A percentile compares a stretch with the other conserved stretches of the same genome.
These are phyloP conservation scores for Neocatenulostroma microsporum DNA, from an alignment of 2,329 filamentous ascomycete genomes.

Conservation along the genomic window DNA sequence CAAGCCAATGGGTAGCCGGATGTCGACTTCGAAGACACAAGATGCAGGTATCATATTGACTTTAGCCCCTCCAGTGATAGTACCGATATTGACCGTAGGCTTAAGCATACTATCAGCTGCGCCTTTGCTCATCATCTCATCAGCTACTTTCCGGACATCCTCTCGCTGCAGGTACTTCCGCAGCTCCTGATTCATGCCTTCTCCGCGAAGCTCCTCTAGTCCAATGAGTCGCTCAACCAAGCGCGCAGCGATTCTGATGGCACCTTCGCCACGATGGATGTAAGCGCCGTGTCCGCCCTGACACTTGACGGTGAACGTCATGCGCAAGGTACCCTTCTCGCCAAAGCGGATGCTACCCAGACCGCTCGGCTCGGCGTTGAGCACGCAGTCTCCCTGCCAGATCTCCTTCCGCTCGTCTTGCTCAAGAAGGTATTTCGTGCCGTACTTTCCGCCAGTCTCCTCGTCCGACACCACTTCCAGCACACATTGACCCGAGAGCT, in stretches of 20 bases:
- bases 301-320: conserved; percentile 30
- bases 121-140: conserved; percentile 33
- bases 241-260: conserved; percentile 29
- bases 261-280: conserved; percentile 33
- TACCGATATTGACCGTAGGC: conserved; percentile 36
- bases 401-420: conserved; percentile 17
- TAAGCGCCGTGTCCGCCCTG: conserved; percentile 35
- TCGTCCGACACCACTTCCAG: conserved; percentile 35
- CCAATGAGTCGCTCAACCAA: conserved; percentile 26
- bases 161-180: conserved; percentile 23
- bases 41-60: conserved; percentile 37
- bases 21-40: conserved; percentile 35
- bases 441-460: conserved; percentile 35
- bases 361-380: conserved; percentile 35
- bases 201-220: conserved; percentile 24
- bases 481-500: conserved; percentile 12
- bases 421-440: conserved; percentile 32
- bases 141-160: conserved; percentile 27
- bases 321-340: conserved; percentile 37
- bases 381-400: conserved; percentile 35
- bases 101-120: conserved; percentile 27
- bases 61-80: conserved; percentile 35
- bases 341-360: conserved; percentile 35
- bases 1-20: conserved; percentile 35
- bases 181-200: conserved; percentile 23